Base-by-base conservation (phyloP, 2,329 filamentous ascomycete genomes). In the Penicillium italicum region DNA sequence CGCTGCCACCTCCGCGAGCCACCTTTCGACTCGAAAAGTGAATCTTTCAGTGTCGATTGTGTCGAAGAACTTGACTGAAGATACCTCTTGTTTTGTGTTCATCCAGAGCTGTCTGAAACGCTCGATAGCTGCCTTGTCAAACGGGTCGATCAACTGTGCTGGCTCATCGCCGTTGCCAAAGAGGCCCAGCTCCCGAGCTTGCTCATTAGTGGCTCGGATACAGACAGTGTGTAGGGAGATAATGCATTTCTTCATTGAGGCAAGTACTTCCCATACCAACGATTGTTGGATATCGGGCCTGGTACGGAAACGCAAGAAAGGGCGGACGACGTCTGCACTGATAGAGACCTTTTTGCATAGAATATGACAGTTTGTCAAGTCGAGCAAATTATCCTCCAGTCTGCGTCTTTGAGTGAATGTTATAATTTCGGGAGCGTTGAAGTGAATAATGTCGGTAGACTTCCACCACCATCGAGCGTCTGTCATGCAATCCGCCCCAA, bases 131-230 rank as follows among this genome's bases (percentile, higher is more conserved):
- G 30, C 8, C 20, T 22, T 28, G 8, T 54, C 44, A 18, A 14
- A 36, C 1, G 51, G 51, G 33, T 54, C 30, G 5, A 54, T 28
- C 37, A 54, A 33, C 37, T 42, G 36, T 26, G 37, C 22, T n/a
- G 44, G 37, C 30, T 50, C 51, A 10, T 42, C 51, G 12, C 50
- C 50, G 16, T 38, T 18, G 26, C 45, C 45, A 42, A 54, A 54
- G 16, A 54, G 37, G 22, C 37, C 36, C 30, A 33, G 14, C n/a
- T 20, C 26, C 3, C 30, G 28, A 16, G 51, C 44, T n/a, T 54
- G 36, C 37, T 53, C 36, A 3, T 12, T 34, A 12, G 44, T 54
- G 2, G 51, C 51, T 36, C 37, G 30, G 16, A 54, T 50, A 9
- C 16, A 26, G 2, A 54, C 18, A 0, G 51, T 54, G 3, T 49